Evolutionary conservation across 176 grass and related monocot species (phyloP).

Genomic region (Secale cereale): DNA sequence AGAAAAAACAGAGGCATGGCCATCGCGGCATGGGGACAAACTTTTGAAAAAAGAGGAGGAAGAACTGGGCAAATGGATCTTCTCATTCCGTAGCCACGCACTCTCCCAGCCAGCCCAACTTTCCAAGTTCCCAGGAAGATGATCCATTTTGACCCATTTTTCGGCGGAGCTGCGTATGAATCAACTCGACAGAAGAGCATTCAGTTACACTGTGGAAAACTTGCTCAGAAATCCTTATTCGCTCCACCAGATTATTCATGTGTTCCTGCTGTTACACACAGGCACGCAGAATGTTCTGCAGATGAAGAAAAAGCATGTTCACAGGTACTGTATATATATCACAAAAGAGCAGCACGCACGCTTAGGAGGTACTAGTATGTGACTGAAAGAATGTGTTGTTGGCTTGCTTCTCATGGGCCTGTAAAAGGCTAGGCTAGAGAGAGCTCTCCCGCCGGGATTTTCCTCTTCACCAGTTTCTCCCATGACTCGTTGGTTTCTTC

Average conservation of each 20-base stretch:
- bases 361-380: background rate
- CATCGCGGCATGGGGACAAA: background rate
- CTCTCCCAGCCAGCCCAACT: background rate
- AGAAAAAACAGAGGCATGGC: background rate
- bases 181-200: background rate
- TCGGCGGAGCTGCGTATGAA: background rate
- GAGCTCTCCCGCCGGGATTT: conserved; percentile 87
- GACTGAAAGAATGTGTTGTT: conserved; percentile 29
- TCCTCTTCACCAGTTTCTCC: conserved; percentile 89
- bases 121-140: background rate
- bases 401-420: conserved; percentile 14
- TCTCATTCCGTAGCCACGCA: background rate
- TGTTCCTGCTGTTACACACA: background rate
- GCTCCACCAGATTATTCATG: conserved; percentile 18
- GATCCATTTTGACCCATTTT: background rate
- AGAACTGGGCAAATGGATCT: background rate
- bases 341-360: background rate
- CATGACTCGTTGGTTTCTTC: conserved; percentile 94
- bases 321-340: background rate
- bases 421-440: conserved; percentile 43
- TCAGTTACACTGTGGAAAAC: background rate
- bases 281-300: background rate
- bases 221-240: conserved; percentile 29
- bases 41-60: background rate
- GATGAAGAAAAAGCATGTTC: conserved; percentile 6